Evolutionary conservation across 225 moss, liverwort and hornwort genomes (phyloP).

Genomic region (Physcomitrium patens): DNA sequence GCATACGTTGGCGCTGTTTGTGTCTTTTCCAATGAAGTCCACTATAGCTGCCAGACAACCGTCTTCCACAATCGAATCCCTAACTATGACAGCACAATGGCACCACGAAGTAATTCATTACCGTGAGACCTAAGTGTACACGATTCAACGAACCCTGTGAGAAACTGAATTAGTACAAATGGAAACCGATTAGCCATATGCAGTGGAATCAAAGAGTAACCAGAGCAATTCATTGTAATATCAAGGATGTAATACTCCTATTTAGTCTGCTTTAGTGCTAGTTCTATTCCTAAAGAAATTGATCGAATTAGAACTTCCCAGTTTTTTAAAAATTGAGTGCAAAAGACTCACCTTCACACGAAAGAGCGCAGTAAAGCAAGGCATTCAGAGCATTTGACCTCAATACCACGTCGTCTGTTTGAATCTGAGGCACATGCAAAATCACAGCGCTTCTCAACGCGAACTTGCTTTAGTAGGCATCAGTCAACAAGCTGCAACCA

Average conservation of each 20-base stretch:
- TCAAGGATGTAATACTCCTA: background rate
- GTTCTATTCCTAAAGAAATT: background rate
- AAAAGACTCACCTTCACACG: slow-evolving; percentile 42
- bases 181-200: background rate
- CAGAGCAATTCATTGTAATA: background rate
- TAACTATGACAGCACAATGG: slow-evolving; percentile 53
- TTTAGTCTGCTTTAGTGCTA: background rate
- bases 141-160: slow-evolving; percentile 13
- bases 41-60: slow-evolving; percentile 56
- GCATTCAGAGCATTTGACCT: slow-evolving; percentile 79
- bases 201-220: background rate
- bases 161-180: background rate
- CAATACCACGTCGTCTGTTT: slow-evolving; percentile 48
- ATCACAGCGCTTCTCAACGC: background rate
- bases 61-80: slow-evolving; percentile 61
- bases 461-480: background rate
- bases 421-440: slow-evolving; percentile 39
- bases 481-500: background rate
- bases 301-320: background rate
- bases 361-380: slow-evolving; percentile 51
- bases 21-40: slow-evolving; percentile 53
- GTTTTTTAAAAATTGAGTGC: background rate
- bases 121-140: background rate
- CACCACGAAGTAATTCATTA: slow-evolving; percentile 24
- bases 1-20: slow-evolving; percentile 47